Conservation (phyloP, 2,329 filamentous ascomycete genomes). For the Orbilia oligospora region DNA sequence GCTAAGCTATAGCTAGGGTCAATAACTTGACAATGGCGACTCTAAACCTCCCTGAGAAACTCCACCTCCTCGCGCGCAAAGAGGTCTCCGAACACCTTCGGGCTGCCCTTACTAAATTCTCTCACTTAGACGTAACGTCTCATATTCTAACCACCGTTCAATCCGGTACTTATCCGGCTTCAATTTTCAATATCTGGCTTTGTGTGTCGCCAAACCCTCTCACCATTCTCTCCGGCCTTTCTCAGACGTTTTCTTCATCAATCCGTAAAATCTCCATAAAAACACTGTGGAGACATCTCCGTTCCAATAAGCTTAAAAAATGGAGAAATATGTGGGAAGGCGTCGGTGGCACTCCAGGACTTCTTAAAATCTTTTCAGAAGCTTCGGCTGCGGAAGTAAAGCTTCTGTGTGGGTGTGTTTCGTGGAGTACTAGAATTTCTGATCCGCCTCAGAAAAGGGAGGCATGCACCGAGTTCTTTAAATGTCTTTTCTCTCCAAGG, state of each 20-base stretch:
- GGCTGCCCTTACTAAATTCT: neutral
- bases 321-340: conserved; percentile 20
- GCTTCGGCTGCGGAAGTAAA: conserved; percentile 14
- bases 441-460: conserved; percentile 29
- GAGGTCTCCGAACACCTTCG: neutral
- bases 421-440: neutral
- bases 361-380: conserved; percentile 3
- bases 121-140: neutral
- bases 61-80: neutral
- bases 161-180: neutral
- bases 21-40: conserved; percentile 3
- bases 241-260: neutral
- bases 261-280: neutral
- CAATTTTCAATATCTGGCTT: conserved; percentile 26
- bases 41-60: neutral
- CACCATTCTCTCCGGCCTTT: neutral
- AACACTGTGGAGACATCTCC: neutral
- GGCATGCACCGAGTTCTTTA: conserved; percentile 19
- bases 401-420: neutral
- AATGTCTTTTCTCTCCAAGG: neutral
- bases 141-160: neutral
- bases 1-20: too few species aligned
- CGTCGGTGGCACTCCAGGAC: neutral
- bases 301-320: neutral
- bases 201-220: neutral